Conservation (phyloP, 2,329 filamentous ascomycete genomes). For the Cyphellophora europaea region DNA sequence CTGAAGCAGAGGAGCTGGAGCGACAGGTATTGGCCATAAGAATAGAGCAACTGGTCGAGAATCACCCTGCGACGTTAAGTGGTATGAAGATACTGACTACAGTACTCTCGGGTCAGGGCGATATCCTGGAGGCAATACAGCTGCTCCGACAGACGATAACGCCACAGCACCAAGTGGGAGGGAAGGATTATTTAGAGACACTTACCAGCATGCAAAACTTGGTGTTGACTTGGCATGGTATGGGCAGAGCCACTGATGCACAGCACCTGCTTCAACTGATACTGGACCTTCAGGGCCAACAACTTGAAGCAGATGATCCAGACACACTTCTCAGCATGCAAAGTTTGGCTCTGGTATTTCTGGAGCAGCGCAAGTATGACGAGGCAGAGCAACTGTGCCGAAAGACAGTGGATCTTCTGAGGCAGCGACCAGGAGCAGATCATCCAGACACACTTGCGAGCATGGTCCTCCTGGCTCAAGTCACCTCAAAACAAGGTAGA, state of each 20-base stretch:
- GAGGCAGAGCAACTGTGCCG: slow-evolving; percentile 27
- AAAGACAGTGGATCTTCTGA: slow-evolving; percentile 20
- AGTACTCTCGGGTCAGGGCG: not conserved
- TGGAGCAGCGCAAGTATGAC: not conserved
- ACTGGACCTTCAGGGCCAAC: not conserved
- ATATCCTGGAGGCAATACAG: not conserved
- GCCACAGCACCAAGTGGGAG: not conserved
- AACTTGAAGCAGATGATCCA: slow-evolving; percentile 3
- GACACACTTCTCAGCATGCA: slow-evolving; percentile 3
- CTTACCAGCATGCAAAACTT: not conserved
- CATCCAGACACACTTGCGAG: slow-evolving; percentile 3
- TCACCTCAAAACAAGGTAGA: slow-evolving; percentile 1
- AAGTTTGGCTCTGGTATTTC: slow-evolving; percentile 1
- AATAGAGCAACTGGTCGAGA: not conserved
- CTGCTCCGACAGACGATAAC: not conserved
- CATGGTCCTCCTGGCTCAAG: not conserved
- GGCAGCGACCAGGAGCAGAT: slow-evolving; percentile 1
- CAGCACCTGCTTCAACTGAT: not conserved
- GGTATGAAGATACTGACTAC: not conserved
- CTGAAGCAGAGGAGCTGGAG: slow-evolving; percentile 1
- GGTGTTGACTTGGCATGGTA: not conserved
- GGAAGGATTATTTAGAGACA: not conserved
- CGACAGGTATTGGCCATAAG: not conserved
- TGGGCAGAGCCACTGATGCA: not conserved
- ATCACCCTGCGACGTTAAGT: not conserved